Percentiles rank a stretch among this genome's conserved stretches.
Evolutionary conservation across 257 asterid species (phyloP).

Genomic region (Solanum ahanhuiri): DNA sequence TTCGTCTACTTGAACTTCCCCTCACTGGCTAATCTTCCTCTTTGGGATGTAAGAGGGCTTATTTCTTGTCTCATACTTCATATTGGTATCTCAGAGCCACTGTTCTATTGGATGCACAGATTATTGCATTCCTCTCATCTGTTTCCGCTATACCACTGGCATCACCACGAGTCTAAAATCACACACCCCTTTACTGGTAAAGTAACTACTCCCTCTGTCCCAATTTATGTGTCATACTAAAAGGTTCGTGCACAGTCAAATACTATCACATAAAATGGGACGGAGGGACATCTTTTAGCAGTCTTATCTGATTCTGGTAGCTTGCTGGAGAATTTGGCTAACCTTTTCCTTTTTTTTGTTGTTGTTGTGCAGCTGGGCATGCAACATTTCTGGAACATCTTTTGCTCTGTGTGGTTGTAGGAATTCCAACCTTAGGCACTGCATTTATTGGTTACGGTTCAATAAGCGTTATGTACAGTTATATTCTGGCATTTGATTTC

Average conservation of each 20-base stretch:
- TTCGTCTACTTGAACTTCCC: constrained; percentile 52
- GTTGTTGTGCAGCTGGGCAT: constrained; percentile 53
- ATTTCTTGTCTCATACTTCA: constrained; percentile 61
- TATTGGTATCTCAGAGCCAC: constrained; percentile 68
- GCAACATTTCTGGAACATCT: constrained; percentile 79
- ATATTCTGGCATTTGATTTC: constrained; percentile 64
- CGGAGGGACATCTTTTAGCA: background rate
- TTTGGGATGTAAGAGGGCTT: constrained; percentile 57
- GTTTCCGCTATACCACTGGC: constrained; percentile 68
- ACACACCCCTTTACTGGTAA: constrained; percentile 78
- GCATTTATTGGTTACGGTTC: constrained; percentile 64
- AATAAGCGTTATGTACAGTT: constrained; percentile 43
- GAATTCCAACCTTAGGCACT: constrained; percentile 68
- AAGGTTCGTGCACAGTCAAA: background rate
- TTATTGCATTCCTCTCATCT: constrained; percentile 47
- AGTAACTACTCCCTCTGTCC: background rate
- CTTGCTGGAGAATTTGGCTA: background rate
- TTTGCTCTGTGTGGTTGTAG: constrained; percentile 46
- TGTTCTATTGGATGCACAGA: constrained; percentile 80
- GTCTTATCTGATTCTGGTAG: background rate
- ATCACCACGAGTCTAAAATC: constrained; percentile 73
- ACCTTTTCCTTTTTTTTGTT: background rate
- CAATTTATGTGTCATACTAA: background rate
- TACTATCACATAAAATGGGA: background rate
- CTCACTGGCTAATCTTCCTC: constrained; percentile 39